These are phyloP conservation scores for Ophiostoma australiae DNA, from an alignment of 2,329 filamentous ascomycete genomes.

Conservation along the genomic window DNA sequence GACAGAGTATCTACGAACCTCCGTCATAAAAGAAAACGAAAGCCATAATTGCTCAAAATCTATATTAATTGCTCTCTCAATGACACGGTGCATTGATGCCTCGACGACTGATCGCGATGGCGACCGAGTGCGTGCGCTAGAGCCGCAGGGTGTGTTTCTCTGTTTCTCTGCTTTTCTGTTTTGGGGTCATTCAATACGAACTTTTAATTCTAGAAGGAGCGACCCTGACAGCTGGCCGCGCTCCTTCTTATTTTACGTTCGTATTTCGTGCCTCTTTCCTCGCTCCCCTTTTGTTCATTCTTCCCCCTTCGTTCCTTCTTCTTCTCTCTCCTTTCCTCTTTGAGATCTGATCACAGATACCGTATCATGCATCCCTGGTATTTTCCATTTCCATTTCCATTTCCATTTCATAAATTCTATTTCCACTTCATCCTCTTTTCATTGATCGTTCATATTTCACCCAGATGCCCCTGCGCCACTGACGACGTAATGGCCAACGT, in stretches of 20 bases:
- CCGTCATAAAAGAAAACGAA: neutral
- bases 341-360: too few relatives aligned
- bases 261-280: neutral
- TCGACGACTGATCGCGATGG: neutral
- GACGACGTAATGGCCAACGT: slow-evolving; percentile 22
- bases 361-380: too few relatives aligned
- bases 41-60: neutral
- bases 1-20: neutral
- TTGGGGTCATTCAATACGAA: neutral
- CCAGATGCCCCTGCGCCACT: slow-evolving; percentile 12
- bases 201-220: slow-evolving; percentile 6
- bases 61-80: neutral
- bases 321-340: too few relatives aligned
- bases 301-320: neutral
- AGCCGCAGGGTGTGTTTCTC: neutral
- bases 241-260: neutral
- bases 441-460: neutral
- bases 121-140: neutral
- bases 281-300: neutral
- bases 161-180: neutral
- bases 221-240: neutral
- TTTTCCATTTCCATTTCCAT: neutral
- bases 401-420: neutral
- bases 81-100: neutral
- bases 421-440: too few relatives aligned